Evolutionary conservation across 2,329 filamentous ascomycete species (phyloP), one percentile per base, ranked within the genome.

Genomic region (Dothidotthia symphoricarpi): DNA sequence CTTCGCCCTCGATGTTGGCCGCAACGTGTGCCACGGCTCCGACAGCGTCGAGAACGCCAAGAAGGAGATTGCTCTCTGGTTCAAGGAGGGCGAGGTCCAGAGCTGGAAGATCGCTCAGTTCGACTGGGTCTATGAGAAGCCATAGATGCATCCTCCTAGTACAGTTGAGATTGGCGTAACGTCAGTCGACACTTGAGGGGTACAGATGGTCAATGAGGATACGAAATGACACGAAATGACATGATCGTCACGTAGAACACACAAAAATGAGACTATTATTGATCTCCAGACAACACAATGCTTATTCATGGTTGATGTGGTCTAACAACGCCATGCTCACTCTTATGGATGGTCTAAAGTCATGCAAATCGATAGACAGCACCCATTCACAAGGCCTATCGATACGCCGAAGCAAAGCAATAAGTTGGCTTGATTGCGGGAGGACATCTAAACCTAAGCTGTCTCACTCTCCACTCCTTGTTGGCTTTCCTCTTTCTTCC

Each of bases 61-160:
- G 86, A 96, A 97, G 87, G 93, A 98, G 81, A 98, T 98, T 70
- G 85, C 85, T 66, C 84, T 97, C 70, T 98, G 93, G 93, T 98
- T 98, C 86, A 83, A 86, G 75, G 77, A 86, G 59, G 83, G 82
- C 60, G 93, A 97, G 74, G 70, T 95, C 67, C 74, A 88, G 74
- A 78, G 69, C 75, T 97, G 86, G 82, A 91, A 93, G 81, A 77
- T 78, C 59, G 78, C 86, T 69, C 80, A 87, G 76, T 81, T 86
- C 75, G 82, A 86, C 79, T 97, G 93, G 93, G 78, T 97, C 79
- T 97, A 96, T 80, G 93, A 98, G 86, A 91, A 94, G 80, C 42
- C 53, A 32, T 59, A 59, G 36, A 48, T 37, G 34, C 19, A 22
- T 9, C 9, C 9, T 5, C 19, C 19, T 6, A 22, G 5, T 22